Base-by-base conservation (phyloP, 164 flowering plant species). In the Liriodendron chinense region DNA sequence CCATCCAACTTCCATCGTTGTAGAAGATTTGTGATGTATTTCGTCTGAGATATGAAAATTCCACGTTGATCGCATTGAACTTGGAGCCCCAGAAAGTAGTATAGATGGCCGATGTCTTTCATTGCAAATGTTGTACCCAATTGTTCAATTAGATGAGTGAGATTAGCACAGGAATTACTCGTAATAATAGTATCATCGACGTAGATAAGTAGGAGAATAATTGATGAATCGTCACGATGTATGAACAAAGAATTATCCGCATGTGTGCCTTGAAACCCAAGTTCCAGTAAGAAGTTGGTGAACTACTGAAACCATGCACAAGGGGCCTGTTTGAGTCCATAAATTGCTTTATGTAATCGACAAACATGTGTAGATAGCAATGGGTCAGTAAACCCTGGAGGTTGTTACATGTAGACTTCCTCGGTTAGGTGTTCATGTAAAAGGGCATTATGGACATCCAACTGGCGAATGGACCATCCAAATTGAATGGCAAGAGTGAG, bases 391-490 rank as follows among this genome's bases (percentile, higher is more conserved):
- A n/a, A n/a, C n/a, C n/a, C n/a, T n/a, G n/a, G n/a, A n/a, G n/a
- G n/a, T n/a, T n/a, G n/a, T n/a, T n/a, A n/a, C n/a, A n/a, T n/a
- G n/a, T n/a, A n/a, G n/a, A n/a, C n/a, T n/a, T n/a, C n/a, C n/a
- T n/a, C n/a, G n/a, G n/a, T n/a, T n/a, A n/a, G n/a, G n/a, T n/a
- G n/a, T n/a, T n/a, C n/a, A n/a, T n/a, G n/a, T n/a, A n/a, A n/a
- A n/a, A n/a, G n/a, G n/a, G n/a, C n/a, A n/a, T 69, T 69, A 18
- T 13, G 23, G 26, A 69, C 71, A 16, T 69, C 71, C 18, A 69
- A 69, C n/a, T 43, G 49, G 28, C 13, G 1, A 26, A 69, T 47
- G 8, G 47, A 13, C 71, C 61, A 57, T 3, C 20, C 3, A 10
- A 57, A 57, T 3, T 57, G 8, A 14, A 56, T 20, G 18, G 61